These are phyloP conservation scores for Coniophora puteana DNA, from an alignment of 1,284 basidiomycete genomes.

Conservation along the genomic window DNA sequence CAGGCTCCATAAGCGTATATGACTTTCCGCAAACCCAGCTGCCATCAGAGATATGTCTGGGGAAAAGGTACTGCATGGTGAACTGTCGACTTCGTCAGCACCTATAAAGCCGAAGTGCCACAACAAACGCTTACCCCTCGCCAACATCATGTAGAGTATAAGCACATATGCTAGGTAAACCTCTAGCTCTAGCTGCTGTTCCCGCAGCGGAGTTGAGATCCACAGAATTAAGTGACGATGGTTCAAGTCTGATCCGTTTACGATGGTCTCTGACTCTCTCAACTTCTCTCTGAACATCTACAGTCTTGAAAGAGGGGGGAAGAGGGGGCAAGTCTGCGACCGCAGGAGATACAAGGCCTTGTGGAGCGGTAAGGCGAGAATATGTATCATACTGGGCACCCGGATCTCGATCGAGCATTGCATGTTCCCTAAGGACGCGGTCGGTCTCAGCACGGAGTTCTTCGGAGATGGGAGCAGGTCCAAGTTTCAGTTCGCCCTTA, in stretches of 20 bases:
- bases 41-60: slow-evolving; percentile 93
- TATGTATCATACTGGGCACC: slow-evolving; percentile 61
- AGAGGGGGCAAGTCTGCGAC: slow-evolving; percentile 75
- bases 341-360: slow-evolving; percentile 61
- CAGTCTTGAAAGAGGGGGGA: slow-evolving; percentile 78
- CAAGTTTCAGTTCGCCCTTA: slow-evolving; percentile 79
- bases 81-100: slow-evolving; percentile 49
- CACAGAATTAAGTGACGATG: slow-evolving; percentile 52
- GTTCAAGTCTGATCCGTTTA: slow-evolving; percentile 87
- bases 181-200: slow-evolving; percentile 50
- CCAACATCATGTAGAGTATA: slow-evolving; percentile 91
- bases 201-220: slow-evolving; percentile 60
- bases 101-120: too few species aligned
- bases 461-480: slow-evolving; percentile 73
- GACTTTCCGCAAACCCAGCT: slow-evolving; percentile 94
- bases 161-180: slow-evolving; percentile 86
- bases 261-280: slow-evolving; percentile 86
- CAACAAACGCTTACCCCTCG: slow-evolving; percentile 66
- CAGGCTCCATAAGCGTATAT: slow-evolving; percentile 92
- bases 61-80: slow-evolving; percentile 88
- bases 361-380: slow-evolving; percentile 41
- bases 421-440: slow-evolving; percentile 68
- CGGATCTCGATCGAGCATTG: slow-evolving; percentile 65
- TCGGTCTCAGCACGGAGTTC: slow-evolving; percentile 79
- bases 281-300: slow-evolving; percentile 92